Percentiles rank a stretch among this genome's conserved stretches.
phyloP scores from a whole-genome alignment of 805 yeast species.

The Ogataea polymorpha region DNA sequence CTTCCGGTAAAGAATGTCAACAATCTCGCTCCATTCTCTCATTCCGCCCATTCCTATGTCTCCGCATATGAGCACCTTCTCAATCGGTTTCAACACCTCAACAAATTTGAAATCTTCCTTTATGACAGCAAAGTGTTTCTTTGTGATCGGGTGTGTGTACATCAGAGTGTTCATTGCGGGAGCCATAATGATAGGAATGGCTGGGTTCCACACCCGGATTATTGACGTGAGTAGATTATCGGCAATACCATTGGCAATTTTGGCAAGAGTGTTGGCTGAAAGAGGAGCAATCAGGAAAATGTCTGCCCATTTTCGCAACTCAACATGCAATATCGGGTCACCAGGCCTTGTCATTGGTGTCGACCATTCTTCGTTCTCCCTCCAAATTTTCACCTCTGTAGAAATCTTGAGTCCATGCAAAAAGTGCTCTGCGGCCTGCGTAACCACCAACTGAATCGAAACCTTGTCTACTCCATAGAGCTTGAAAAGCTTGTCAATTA shows the following conservation, averaged over 20 bases:
- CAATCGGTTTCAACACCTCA: constrained; percentile 90
- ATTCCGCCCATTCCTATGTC: constrained; percentile 99
- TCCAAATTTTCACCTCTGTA: constrained; percentile 80
- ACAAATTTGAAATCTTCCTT: constrained; percentile 94
- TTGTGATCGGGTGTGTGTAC: constrained; percentile 85
- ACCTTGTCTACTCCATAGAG: constrained; percentile 71
- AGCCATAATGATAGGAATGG: constrained; percentile 83
- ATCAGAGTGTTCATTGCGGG: constrained; percentile 96
- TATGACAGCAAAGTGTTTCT: constrained; percentile 71
- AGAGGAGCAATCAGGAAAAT: constrained; percentile 89
- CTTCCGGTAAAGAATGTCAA: constrained; percentile 74
- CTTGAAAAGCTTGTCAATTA: constrained; percentile 82
- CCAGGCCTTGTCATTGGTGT: constrained; percentile 61
- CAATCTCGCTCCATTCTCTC: constrained; percentile 97
- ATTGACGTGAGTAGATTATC: constrained; percentile 90
- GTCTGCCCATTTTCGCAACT: constrained; percentile 95
- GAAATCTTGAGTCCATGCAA: constrained; percentile 52
- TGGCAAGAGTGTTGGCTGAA: constrained; percentile 88
- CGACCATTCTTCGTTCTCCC: constrained; percentile 91
- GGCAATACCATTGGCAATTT: constrained; percentile 85
- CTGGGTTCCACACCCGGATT: constrained; percentile 92
- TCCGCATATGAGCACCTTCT: constrained; percentile 91
- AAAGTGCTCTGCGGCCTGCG: constrained; percentile 83
- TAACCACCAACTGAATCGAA: constrained; percentile 80
- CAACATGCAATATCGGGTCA: constrained; percentile 94